Percentiles rank a stretch among this genome's conserved stretches.
phyloP scores from a whole-genome alignment of 768 basidiomycete species.

The Dacryopinax spathularia region DNA sequence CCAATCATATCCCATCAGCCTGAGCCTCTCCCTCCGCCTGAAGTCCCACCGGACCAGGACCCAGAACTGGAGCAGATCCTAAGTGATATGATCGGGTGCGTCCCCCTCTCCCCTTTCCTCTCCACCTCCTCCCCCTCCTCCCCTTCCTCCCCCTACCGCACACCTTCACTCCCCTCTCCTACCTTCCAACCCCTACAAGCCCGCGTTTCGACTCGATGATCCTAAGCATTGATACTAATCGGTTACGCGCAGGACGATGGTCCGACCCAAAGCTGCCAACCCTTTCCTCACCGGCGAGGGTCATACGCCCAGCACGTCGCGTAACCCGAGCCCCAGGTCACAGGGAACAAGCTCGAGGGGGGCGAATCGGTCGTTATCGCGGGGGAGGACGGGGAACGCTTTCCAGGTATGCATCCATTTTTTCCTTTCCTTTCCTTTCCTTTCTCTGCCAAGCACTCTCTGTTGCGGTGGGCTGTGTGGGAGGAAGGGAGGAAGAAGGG shows the following conservation, averaged over 20 bases:
- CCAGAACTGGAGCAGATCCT: not conserved
- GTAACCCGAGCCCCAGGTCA: not conserved
- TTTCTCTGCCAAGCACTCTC: no score
- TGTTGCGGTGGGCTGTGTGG: not conserved
- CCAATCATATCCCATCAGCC: not conserved
- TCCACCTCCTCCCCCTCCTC: not conserved
- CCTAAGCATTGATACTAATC: no score
- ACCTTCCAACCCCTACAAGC: no score
- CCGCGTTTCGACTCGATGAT: no score
- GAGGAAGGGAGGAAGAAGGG: no score
- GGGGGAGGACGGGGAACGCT: not conserved
- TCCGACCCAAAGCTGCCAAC: not conserved
- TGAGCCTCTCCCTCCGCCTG: not conserved
- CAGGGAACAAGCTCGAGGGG: not conserved
- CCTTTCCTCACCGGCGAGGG: not conserved
- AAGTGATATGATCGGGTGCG: not conserved
- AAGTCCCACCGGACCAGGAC: not conserved
- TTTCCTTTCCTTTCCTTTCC: not conserved
- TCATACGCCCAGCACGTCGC: not conserved
- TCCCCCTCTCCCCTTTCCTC: not conserved
- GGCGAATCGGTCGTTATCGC: not conserved
- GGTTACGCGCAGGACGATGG: conserved; percentile 1
- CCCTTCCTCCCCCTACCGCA: not conserved
- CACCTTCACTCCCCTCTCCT: not conserved
- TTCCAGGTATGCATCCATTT: not conserved